These are phyloP conservation scores for Eucalyptus guilfoylei DNA, from an alignment of 345 rosid species.

Conservation along the genomic window DNA sequence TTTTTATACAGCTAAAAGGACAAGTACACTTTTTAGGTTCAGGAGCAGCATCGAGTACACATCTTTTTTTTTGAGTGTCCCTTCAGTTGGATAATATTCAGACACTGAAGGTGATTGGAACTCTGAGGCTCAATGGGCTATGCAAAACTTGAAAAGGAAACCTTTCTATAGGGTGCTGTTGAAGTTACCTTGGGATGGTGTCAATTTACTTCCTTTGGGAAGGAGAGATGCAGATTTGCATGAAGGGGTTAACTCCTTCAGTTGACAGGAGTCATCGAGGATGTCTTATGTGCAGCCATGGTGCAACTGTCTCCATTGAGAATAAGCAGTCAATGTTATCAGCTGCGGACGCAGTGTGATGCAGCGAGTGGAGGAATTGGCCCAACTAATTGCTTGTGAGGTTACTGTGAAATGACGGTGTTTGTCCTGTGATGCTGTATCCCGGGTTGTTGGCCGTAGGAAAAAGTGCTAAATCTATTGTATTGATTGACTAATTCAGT, in stretches of 20 bases:
- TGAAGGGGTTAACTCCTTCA: background rate
- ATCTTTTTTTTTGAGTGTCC: background rate
- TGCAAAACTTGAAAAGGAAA: background rate
- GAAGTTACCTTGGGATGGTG: background rate
- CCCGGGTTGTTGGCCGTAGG: background rate
- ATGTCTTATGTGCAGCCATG: background rate
- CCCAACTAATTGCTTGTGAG: background rate
- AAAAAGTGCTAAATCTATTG: background rate
- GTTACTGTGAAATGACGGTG: background rate
- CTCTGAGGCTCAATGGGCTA: background rate
- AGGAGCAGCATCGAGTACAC: background rate
- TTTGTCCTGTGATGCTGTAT: background rate
- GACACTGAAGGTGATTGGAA: background rate
- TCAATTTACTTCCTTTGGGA: background rate
- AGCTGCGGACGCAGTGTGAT: background rate
- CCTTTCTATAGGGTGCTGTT: background rate
- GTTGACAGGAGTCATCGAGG: background rate
- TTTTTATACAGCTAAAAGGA: background rate
- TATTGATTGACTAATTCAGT: rapidly evolving
- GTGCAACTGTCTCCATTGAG: background rate
- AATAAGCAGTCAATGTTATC: background rate
- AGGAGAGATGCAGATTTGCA: background rate
- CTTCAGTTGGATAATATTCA: background rate
- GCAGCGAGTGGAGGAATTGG: background rate
- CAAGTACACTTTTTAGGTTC: background rate